Base-by-base conservation (phyloP, 345 rosid genomes). In the Excoecaria cochinchinensis region DNA sequence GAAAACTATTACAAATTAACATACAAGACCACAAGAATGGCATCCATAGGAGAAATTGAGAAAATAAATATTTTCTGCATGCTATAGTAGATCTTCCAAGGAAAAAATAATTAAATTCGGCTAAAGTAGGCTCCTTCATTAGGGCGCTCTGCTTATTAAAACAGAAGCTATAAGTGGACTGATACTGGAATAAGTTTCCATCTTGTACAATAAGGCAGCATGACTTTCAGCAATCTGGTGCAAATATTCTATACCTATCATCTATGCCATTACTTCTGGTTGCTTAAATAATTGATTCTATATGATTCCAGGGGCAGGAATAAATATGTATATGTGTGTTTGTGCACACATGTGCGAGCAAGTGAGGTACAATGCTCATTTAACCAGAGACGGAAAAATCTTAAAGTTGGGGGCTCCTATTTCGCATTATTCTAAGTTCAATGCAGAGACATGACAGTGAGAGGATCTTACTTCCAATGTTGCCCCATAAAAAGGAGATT, bases 401-500 rank as follows among this genome's bases (percentile, higher is more conserved):
- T 42, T 2, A 3, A 72, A 21, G 25, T 25, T 9, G 21, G 39
- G 25, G 9, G n/a, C 31, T 38, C 12, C 42, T 70, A 19, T 57
- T 55, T 44, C 36, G 50, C 24, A 9, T 31, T 69, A n/a, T 24
- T 68, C n/a, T 51, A 51, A 31, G 21, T 53, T 48, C 10, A 62
- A 3, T 58, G 36, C 21, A 65, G 17, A 36, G 16, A 67, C 5
- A 8, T 5, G 50, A 59, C 55, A 40, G 48, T 4, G 66, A 40
- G 58, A 78, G 65, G n/a, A 52, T 46, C 72, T 78, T 82, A 92
- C 98, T 73, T 95, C 99, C 70, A 95, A 79, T 44, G 99, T 95
- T 55, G 82, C 86, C 57, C 96, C 97, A 67, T 95, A 95, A 39
- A 90, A 84, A 39, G 99, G 97, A 19, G 84, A 53, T 74, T 91